Evolutionary conservation across 169 alveolate genomes (phyloP).

Genomic region (Eimeria necatrix): DNA sequence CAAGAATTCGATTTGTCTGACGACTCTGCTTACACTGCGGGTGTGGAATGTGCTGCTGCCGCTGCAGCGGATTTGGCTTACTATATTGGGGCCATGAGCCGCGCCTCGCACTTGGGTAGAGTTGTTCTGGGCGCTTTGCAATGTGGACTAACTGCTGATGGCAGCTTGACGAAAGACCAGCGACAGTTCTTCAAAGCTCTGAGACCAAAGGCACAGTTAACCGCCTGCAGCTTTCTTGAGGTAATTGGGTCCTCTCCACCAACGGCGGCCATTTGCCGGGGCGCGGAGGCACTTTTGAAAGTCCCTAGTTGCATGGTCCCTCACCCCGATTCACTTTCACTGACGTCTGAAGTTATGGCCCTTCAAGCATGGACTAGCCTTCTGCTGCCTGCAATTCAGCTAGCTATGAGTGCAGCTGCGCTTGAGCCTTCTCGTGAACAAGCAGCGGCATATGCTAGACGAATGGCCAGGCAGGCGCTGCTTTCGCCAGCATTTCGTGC

Average conservation of each 20-base stretch:
- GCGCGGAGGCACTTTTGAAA: conserved; percentile 45
- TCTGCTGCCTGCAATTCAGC: conserved; percentile 46
- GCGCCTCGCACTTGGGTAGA: conserved; percentile 26
- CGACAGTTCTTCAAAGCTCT: conserved; percentile 57
- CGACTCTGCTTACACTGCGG: conserved; percentile 17
- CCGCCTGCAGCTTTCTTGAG: conserved; percentile 11
- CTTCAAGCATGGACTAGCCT: conserved; percentile 41
- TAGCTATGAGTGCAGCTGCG: conserved; percentile 40
- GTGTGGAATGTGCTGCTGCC: conserved; percentile 20
- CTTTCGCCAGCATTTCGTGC: conserved; percentile 24
- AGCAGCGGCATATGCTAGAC: neutral
- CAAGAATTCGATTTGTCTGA: neutral
- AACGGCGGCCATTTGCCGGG: conserved; percentile 32
- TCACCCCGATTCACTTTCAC: neutral
- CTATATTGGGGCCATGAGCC: conserved; percentile 28
- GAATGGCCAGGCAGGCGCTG: conserved; percentile 14
- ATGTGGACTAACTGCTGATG: neutral
- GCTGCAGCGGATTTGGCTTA: conserved; percentile 63
- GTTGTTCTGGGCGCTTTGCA: conserved; percentile 7
- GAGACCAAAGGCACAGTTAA: conserved; percentile 50
- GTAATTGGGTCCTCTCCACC: conserved; percentile 53
- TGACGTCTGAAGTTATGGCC: neutral
- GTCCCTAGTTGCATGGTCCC: neutral
- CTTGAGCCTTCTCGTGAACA: conserved; percentile 21
- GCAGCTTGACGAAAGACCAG: conserved; percentile 46